Percentiles rank a stretch among this genome's conserved stretches.
phyloP scores from a whole-genome alignment of 805 yeast genomes.

The Sungouiozyma ichnusensis region DNA sequence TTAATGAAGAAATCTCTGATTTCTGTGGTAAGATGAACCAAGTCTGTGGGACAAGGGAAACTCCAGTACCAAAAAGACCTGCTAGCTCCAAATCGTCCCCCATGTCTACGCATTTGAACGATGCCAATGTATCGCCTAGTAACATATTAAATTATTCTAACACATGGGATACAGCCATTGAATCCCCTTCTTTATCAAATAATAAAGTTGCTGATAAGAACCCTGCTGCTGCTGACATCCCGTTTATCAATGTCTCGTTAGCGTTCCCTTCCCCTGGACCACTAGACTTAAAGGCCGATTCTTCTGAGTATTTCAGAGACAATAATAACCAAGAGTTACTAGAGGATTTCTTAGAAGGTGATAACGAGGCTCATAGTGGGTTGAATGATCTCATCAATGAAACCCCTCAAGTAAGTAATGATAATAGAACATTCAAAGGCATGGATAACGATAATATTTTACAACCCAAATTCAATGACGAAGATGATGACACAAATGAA shows the following conservation, averaged over 20 bases:
- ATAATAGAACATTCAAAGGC: neutral
- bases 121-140: neutral
- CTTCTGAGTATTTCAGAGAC: conserved; percentile 9
- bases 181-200: neutral
- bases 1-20: conserved; percentile 59
- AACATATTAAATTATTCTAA: neutral
- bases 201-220: neutral
- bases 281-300: conserved; percentile 7
- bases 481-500: conserved; percentile 28
- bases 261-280: conserved; percentile 21
- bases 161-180: neutral
- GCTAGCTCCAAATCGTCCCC: neutral
- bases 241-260: conserved; percentile 21
- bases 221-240: conserved; percentile 6
- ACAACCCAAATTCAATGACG: conserved; percentile 6
- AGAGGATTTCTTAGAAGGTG: conserved; percentile 4
- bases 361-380: conserved; percentile 3
- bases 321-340: neutral
- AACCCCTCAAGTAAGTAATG: conserved; percentile 3
- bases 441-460: neutral
- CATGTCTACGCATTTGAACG: neutral
- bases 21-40: conserved; percentile 68
- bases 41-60: conserved; percentile 71
- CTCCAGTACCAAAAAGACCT: conserved; percentile 48
- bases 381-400: conserved; percentile 9